A percentile compares a stretch with the other conserved stretches of the same genome.
Conservation (phyloP, 495 filamentous ascomycete species). For the Geoglossum glabrum region DNA sequence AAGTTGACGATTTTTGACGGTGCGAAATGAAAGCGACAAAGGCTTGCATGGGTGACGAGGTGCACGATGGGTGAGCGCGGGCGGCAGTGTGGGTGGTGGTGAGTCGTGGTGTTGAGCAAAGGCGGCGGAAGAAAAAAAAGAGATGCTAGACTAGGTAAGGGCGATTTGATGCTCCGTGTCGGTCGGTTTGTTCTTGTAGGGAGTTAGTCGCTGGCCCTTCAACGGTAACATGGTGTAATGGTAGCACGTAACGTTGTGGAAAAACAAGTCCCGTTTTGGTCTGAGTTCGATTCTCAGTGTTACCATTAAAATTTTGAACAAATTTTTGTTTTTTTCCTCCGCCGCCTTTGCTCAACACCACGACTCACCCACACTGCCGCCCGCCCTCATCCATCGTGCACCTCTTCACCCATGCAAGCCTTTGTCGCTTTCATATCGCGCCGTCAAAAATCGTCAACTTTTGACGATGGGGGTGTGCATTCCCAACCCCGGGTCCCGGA, state of each 20-base stretch:
- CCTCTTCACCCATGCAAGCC: not conserved
- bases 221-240: slow-evolving; percentile 2
- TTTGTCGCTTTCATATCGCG: not conserved
- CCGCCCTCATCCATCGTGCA: not conserved
- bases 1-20: not conserved
- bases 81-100: no score
- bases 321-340: not conserved
- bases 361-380: no score
- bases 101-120: not conserved
- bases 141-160: no score
- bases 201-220: no score
- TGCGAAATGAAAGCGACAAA: not conserved
- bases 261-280: not conserved
- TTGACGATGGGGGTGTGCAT: not conserved
- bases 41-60: not conserved
- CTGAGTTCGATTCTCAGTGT: slow-evolving; percentile 2
- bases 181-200: no score
- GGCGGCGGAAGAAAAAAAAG: not conserved
- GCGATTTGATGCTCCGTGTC: no score
- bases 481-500: not conserved
- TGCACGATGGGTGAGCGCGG: not conserved
- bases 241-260: slow-evolving; percentile 2
- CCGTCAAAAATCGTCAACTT: not conserved
- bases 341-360: not conserved
- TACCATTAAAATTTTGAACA: not conserved